Base-by-base conservation (phyloP, 2,329 filamentous ascomycete species). In the Colletotrichum sansevieriae region DNA sequence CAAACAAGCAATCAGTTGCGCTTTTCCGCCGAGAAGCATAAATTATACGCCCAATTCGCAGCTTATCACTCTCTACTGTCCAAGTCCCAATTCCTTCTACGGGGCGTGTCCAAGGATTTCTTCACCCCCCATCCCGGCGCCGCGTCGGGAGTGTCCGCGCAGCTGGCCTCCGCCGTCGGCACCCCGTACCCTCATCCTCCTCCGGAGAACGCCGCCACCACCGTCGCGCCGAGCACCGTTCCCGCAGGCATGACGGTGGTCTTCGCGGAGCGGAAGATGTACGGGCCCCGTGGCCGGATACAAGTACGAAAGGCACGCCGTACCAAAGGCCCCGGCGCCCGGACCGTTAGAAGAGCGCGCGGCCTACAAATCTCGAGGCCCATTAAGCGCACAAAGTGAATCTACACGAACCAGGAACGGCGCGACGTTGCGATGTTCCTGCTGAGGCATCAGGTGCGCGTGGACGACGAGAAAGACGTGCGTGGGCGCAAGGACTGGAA, bases 251-350 rank as follows among this genome's bases (percentile, higher is more conserved):
- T 55, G 41, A 55, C 49, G 22, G 49, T 55, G 4, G 49, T 66
- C 57, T 62, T 41, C 22, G 39, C 63, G 18, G 56, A 62, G 47
- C 46, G 56, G n/a, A 54, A 54, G 44, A 29, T 15, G 63, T 13
- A 62, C 37, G n/a, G 56, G 56, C 13, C 60, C 20, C 41, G 4
- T 57, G 18, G 41, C 60, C 10, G 61, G 61, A 43, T 15, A 41
- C 35, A 59, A 35, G 22, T 55, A 65, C 64, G n/a, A 51, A 67
- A 43, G 64, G 51, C 59, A 57, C 63, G 11, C 57, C 33, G 10
- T 62, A 66, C 41, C 56, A 49, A 10, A 18, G 58, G n/a, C 20
- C 63, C 57, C 57, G 22, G 4, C 57, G 49, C 57, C 57, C 7
- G 47, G 55, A 33, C 62, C 62, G 7, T 18, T 13, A n/a, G 54